These are phyloP conservation scores for Sphagnum contortum DNA, from an alignment of 225 moss, liverwort and hornwort species.

Conservation along the genomic window DNA sequence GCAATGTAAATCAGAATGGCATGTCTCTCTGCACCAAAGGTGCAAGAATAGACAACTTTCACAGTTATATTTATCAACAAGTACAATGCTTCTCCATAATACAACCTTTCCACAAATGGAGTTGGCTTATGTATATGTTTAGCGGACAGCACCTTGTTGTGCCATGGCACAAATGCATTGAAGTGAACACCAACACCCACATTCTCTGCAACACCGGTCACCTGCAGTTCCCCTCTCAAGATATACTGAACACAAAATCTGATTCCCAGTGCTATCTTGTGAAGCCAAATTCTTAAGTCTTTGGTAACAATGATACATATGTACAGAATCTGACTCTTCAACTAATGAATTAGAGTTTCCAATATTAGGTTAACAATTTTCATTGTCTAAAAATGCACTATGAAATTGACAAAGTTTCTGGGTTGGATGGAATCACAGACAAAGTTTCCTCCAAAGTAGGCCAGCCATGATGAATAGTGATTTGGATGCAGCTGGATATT, in stretches of 20 bases:
- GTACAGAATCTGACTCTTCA: too few relatives aligned
- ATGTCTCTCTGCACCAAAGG: too few relatives aligned
- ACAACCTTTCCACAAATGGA: too few relatives aligned
- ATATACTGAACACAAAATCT: background rate
- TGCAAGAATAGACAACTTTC: too few relatives aligned
- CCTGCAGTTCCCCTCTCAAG: slow-evolving; percentile 34
- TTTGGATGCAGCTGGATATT: slow-evolving; percentile 81
- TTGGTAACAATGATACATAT: background rate
- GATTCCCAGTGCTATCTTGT: background rate
- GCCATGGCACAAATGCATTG: slow-evolving; percentile 92
- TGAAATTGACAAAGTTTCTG: too few relatives aligned
- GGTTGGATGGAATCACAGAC: slow-evolving; percentile 16
- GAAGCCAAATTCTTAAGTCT: background rate
- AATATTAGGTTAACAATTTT: too few relatives aligned
- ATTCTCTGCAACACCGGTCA: slow-evolving; percentile 68
- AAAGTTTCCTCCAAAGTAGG: slow-evolving; percentile 72
- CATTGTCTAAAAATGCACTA: too few relatives aligned
- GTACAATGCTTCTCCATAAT: too few relatives aligned
- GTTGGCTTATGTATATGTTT: too few relatives aligned
- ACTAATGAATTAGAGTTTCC: too few relatives aligned
- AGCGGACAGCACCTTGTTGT: slow-evolving; percentile 47
- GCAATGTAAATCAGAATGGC: too few relatives aligned
- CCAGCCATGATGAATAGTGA: slow-evolving; percentile 87
- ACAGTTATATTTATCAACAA: too few relatives aligned
- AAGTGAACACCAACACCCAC: slow-evolving; percentile 93